These are phyloP conservation scores for Debaryomycetaceae sp. DNA, from an alignment of 1,139 yeast genomes.

Conservation along the genomic window DNA sequence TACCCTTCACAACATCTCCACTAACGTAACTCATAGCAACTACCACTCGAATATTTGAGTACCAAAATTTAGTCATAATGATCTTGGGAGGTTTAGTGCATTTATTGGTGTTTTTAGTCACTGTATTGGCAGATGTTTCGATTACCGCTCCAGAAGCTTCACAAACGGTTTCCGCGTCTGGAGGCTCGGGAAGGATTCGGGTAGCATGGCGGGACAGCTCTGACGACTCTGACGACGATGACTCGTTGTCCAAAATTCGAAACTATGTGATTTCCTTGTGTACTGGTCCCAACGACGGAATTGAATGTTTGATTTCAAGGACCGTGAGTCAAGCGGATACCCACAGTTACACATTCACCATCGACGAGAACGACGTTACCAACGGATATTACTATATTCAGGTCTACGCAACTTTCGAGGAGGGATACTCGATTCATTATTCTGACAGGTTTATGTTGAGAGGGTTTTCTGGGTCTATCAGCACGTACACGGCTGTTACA, in stretches of 20 bases:
- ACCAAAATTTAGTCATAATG: not conserved
- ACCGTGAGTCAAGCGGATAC: conserved; percentile 1
- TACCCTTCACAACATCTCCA: not conserved
- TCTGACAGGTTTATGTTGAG: conserved; percentile 60
- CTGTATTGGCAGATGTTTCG: conserved; percentile 51
- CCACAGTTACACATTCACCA: conserved; percentile 34
- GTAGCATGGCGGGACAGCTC: conserved; percentile 62
- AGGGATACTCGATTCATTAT: conserved; percentile 67
- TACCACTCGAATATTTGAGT: too few species aligned
- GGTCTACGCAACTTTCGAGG: conserved; percentile 40
- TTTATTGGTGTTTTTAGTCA: conserved; percentile 2
- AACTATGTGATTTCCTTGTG: conserved; percentile 57
- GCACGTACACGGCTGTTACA: conserved; percentile 18
- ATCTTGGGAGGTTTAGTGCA: not conserved
- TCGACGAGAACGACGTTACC: conserved; percentile 45
- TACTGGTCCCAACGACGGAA: conserved; percentile 56
- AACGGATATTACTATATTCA: conserved; percentile 73
- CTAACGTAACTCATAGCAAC: too few species aligned
- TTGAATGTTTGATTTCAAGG: conserved; percentile 22
- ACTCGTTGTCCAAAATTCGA: conserved; percentile 36
- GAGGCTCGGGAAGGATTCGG: conserved; percentile 44
- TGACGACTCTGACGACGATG: conserved; percentile 41
- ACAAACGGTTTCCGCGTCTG: conserved; percentile 45
- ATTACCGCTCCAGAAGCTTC: conserved; percentile 51
- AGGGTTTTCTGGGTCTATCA: conserved; percentile 65